Evolutionary conservation across 495 filamentous ascomycete genomes (phyloP), one percentile per base, ranked within the genome.

Genomic region (Tuber borchii): DNA sequence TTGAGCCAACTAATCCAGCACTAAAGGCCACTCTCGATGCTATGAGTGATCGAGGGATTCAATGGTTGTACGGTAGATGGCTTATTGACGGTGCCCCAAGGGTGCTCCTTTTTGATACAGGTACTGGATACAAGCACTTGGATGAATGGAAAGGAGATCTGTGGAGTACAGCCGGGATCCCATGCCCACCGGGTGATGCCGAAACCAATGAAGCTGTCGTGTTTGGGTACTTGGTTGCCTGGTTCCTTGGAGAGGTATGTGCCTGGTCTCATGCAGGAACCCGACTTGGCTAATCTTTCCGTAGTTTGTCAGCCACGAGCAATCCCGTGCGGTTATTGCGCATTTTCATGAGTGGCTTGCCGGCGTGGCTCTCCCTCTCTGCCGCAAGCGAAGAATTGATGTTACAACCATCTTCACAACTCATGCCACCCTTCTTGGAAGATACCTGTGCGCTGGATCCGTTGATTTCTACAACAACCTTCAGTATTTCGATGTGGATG

Each of bases 401-500:
- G 88, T 97, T 70, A 99, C 95, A 14, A 98, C 96, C 78, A 97
- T 99, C 84, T 99, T 99, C 85, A 99, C 95, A 46, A 99, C 95
- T 7, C 95, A 99, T 83, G 95, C 95, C 17, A 99, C 95, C 9
- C 87, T 99, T 6, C 88, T 99, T 40, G 95, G 95, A 71, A 90
- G 95, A 71, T 99, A 99, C 81, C 91, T 99, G 68, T 99, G 95
- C 81, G 95, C 95, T 56, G 95, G 95, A 45, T 97, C 93, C 3
- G 95, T 98, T 42, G 95, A 99, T 84, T 99, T 99, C 84, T 99
- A 99, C 87, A 99, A 99, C 86, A 97, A 98, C 83, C 91, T 99
- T 31, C 95, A 97, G 84, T 91, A 90, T 85, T 99, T 99, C 82
- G 95, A 99, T 83, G 93, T 97, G 34, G 95, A 99, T 83, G 91